Conservation (phyloP, 2,329 filamentous ascomycete species). For the Zelopaecilomyces penicillatus region DNA sequence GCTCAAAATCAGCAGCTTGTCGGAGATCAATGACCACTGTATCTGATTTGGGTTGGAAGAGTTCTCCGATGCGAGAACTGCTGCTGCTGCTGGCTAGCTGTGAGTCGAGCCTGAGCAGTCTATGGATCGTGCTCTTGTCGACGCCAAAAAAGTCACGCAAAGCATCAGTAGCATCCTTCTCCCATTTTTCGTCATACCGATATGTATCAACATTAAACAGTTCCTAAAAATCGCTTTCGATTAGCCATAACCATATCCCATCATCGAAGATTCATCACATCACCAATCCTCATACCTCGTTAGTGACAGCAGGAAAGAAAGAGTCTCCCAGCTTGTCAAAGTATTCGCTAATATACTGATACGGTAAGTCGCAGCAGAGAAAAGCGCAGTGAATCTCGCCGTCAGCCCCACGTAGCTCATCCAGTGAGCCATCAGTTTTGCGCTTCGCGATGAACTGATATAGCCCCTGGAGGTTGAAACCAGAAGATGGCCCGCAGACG, state of each 20-base stretch:
- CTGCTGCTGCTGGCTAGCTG: slow-evolving; percentile 14
- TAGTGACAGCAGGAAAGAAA: slow-evolving; percentile 39
- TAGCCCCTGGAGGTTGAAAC: slow-evolving; percentile 45
- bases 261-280: not conserved
- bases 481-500: slow-evolving; percentile 53
- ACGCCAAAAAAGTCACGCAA: not conserved
- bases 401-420: slow-evolving; percentile 30
- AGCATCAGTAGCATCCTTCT: not conserved
- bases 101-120: slow-evolving; percentile 2
- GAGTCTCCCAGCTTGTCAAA: slow-evolving; percentile 43
- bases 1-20: slow-evolving; percentile 30
- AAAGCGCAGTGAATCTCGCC: slow-evolving; percentile 48
- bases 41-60: slow-evolving; percentile 17
- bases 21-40: slow-evolving; percentile 37
- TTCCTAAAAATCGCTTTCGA: slow-evolving; percentile 25
- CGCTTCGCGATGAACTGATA: slow-evolving; percentile 39
- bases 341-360: slow-evolving; percentile 53
- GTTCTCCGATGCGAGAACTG: slow-evolving; percentile 4
- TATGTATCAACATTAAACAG: slow-evolving; percentile 42
- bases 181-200: slow-evolving; percentile 15
- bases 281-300: slow-evolving; percentile 23
- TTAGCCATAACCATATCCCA: not conserved
- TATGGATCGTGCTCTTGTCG: not conserved
- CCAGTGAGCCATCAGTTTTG: slow-evolving; percentile 36
- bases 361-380: slow-evolving; percentile 53